Evolutionary conservation across 768 basidiomycete species (phyloP), one percentile per base, ranked within the genome.

Genomic region (Boletus edulis): DNA sequence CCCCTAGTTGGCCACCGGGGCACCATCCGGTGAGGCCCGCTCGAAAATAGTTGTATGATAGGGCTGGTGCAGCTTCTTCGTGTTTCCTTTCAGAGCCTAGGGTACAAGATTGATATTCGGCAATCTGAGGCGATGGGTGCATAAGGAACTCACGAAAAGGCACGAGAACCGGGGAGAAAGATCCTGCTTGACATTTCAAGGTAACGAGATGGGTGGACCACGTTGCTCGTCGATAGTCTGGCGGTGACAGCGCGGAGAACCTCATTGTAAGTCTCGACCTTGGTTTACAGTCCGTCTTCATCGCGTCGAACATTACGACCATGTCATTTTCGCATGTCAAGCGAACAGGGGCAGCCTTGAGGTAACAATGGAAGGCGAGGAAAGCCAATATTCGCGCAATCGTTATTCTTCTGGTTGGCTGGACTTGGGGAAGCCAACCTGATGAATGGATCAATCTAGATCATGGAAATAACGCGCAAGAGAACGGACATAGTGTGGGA

Each of bases 101-200:
- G 18, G 11, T 12, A 37, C 35, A 41, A 15, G 41, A 46, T 34
- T 38, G 37, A 29, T 37, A 34, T 51, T 22, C 17, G 40, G 24
- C 13, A 37, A 37, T 9, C 29, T 8, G 8, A n/a, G 27, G 13
- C 3, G 27, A 47, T 29, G n/a, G 14, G 13, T 17, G n/a, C 38
- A 46, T 34, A 15, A 27, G 31, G n/a, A n/a, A 45, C 27, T 35
- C 24, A 58, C 24, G 20, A 22, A 53, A 49, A 65, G 64, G 61
- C 35, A 60, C 56, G 52, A 27, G 52, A 53, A 49, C 46, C 27
- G 35, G 6, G 20, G 24, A 22, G 49, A 18, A 3, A 20, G 20
- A 22, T 8, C 43, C 11, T 39, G 17, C 12, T 14, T 41, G 20
- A 39, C 14, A 17, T 31, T 22, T 40, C 34, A 13, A 27, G 14